phyloP scores from a whole-genome alignment of 2,329 filamentous ascomycete genomes.

The Calonectria hongkongensis region DNA sequence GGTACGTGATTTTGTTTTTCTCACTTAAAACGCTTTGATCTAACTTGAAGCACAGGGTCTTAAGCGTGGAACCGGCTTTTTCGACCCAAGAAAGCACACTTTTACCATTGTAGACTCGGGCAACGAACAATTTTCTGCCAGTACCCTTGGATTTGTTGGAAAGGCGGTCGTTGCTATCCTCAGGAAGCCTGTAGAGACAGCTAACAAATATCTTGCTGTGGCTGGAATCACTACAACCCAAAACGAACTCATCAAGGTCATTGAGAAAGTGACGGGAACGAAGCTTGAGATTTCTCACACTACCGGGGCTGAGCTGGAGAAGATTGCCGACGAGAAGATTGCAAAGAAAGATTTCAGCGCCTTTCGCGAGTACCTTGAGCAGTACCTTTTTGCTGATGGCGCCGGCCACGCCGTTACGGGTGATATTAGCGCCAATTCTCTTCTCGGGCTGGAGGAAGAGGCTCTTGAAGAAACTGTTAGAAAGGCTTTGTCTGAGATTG shows the following conservation, averaged over 20 bases:
- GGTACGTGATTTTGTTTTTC: slow-evolving; percentile 58
- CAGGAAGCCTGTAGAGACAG: slow-evolving; percentile 68
- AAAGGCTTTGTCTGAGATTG: slow-evolving; percentile 19
- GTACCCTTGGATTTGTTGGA: slow-evolving; percentile 71
- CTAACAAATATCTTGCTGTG: slow-evolving; percentile 75
- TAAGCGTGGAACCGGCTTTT: slow-evolving; percentile 54
- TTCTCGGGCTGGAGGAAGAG: slow-evolving; percentile 33
- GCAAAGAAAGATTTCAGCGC: slow-evolving; percentile 59
- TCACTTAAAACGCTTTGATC: neutral
- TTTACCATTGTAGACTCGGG: slow-evolving; percentile 75
- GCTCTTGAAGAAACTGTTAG: slow-evolving; percentile 27
- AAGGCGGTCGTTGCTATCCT: slow-evolving; percentile 71
- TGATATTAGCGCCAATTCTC: slow-evolving; percentile 15
- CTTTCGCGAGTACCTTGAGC: slow-evolving; percentile 32
- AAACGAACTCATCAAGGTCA: slow-evolving; percentile 71
- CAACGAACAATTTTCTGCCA: slow-evolving; percentile 69
- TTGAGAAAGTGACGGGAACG: slow-evolving; percentile 71
- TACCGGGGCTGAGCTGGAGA: slow-evolving; percentile 59
- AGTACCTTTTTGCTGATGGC: slow-evolving; percentile 34
- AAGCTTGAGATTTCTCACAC: slow-evolving; percentile 69
- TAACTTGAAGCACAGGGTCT: slow-evolving; percentile 66
- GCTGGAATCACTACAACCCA: slow-evolving; percentile 75
- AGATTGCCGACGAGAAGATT: slow-evolving; percentile 64
- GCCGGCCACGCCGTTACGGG: slow-evolving; percentile 16
- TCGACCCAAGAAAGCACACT: slow-evolving; percentile 61